Evolutionary conservation across 441 rosid species (phyloP).

Genomic region (Populus hybrid): DNA sequence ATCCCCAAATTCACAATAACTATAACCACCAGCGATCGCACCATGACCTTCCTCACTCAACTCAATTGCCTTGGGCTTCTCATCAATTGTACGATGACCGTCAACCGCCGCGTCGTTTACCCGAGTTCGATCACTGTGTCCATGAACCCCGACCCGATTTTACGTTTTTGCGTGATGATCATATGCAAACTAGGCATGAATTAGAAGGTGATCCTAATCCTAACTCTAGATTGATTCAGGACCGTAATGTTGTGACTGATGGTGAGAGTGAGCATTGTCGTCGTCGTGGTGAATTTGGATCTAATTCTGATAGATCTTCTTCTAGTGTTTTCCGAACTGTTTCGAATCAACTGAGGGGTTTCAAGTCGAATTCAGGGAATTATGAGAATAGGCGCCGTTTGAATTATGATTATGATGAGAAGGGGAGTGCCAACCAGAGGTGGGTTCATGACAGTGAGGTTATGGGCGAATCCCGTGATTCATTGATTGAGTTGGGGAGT

Average conservation of each 20-base stretch:
- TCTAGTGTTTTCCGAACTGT: slow-evolving; percentile 34
- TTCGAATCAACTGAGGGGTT: slow-evolving; percentile 25
- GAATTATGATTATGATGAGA: slow-evolving; percentile 5
- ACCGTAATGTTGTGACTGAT: slow-evolving; percentile 4
- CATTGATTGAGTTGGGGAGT: slow-evolving; percentile 28
- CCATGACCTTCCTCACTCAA: slow-evolving; percentile 22
- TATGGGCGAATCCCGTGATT: slow-evolving; percentile 15
- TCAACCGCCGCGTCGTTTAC: slow-evolving; percentile 16
- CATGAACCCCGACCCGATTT: not conserved
- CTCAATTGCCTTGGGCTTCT: slow-evolving; percentile 19
- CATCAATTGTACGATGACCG: slow-evolving; percentile 17
- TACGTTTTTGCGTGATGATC: slow-evolving; percentile 18
- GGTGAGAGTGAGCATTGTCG: slow-evolving; percentile 24
- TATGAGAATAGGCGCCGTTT: slow-evolving; percentile 31
- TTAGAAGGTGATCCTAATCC: slow-evolving; percentile 36
- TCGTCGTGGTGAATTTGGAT: slow-evolving; percentile 33
- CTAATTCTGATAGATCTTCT: slow-evolving; percentile 39
- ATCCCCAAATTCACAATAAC: slow-evolving; percentile 3
- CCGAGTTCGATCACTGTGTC: slow-evolving; percentile 22
- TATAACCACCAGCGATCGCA: slow-evolving; percentile 14
- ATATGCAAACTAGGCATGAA: slow-evolving; percentile 31
- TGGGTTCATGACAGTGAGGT: slow-evolving; percentile 33
- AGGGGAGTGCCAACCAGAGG: slow-evolving; percentile 38
- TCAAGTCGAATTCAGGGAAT: slow-evolving; percentile 30
- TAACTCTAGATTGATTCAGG: not conserved